Base-by-base conservation (phyloP, 2,329 filamentous ascomycete genomes). In the Calonectria pseudoturangicola region DNA sequence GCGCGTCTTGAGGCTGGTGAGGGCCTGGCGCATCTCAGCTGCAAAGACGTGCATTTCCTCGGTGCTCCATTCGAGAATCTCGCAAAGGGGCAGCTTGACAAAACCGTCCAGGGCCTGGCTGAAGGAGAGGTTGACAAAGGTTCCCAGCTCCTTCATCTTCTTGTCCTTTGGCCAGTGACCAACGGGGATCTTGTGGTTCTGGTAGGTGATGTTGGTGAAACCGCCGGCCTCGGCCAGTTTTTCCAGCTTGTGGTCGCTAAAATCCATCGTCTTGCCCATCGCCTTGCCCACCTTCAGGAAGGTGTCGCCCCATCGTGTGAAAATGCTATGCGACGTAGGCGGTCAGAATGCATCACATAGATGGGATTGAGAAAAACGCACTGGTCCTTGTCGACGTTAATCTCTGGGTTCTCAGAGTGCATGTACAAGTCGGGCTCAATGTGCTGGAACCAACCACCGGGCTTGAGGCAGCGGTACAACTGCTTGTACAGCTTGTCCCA, bases 401-500 rank as follows among this genome's bases (percentile, higher is more conserved):
- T 33, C 0, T 66, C 66, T 0, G 73, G 54, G 36, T 74, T 78
- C 10, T 79, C 72, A 0, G 77, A 73, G 0, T 51, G 10, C 72
- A 79, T 79, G 33, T 74, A 76, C 0, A 79, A 65, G 62, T 79
- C 76, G 3, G 77, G 77, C n/a, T 79, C 77, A 0, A 79, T 79
- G 28, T 79, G 77, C 51, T 79, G 76, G 12, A 79, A 76, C 77
- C 77, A 79, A 6, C 77, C 77, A 16, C 77, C 77, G 1, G 77
- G 77, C 60, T 79, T 79, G 0, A 79, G 69, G 16, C 25, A 70
- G 51, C 72, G 77, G 36, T 71, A 79, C 1, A 73, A 13, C 50
- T 79, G 76, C 0, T 13, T 10, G 21, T 79, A 79, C 0, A 79
- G 8, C 9, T 68, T 77, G 1, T 70, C 65, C 83, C 83, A 85